Evolutionary conservation across 2,329 filamentous ascomycete species (phyloP), one percentile per base, ranked within the genome.

Genomic region (Alternaria ventricosa): DNA sequence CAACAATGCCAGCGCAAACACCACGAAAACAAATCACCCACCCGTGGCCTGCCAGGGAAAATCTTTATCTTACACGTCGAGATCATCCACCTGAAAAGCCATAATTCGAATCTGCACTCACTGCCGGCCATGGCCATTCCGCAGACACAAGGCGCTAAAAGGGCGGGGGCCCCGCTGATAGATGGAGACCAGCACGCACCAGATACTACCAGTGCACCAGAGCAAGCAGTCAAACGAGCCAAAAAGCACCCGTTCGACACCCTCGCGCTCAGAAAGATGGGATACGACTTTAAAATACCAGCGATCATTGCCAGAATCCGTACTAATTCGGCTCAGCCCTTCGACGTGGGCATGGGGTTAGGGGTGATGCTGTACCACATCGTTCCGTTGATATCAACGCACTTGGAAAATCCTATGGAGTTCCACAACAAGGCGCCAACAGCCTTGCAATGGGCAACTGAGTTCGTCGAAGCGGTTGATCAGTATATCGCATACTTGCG

Each of bases 351-450:
- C 25, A 20, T 56, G 23, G 46, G 41, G 20, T 53, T 59, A 25
- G 63, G 68, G 1, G 44, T 55, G 20, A 61, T 68, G 49, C 46
- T 60, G 5, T 41, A 59, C 41, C 15, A 49, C 20, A 67, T 70
- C 36, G n/a, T 58, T 6, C 30, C 30, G 1, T 46, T 70, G 13
- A 28, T 68, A 15, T 27, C 54, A 25, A 44, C 46, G 11, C 65
- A 58, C 22, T 41, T 58, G 56, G 56, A 58, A 58, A 45, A 44
- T 61, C 15, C 55, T n/a, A 41, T 15, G 28, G 43, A 61, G 9
- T 68, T 68, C 49, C 45, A 43, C 33, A 51, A 45, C 30, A 58
- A 23, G 13, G 18, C 41, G 8, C 56, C 56, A 28, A 11, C 44
- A 41, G 47, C 33, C 13, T 27, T 58, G 23, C 15, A 18, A 53